These are phyloP conservation scores for Lobosporangium transversale DNA, from an alignment of 192 early-diverging fungal genomes.

Conservation along the genomic window DNA sequence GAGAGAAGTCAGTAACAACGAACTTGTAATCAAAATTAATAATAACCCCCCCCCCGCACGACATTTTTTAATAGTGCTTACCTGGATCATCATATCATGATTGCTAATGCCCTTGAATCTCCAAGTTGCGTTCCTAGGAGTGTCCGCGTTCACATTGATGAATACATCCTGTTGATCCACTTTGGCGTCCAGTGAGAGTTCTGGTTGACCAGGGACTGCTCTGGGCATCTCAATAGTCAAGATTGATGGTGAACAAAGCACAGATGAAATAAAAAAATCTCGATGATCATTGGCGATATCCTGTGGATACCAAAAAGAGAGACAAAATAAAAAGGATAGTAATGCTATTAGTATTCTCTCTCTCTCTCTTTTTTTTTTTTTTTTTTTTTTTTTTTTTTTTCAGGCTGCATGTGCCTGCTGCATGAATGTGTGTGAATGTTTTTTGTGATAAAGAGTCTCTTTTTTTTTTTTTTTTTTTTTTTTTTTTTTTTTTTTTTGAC, in stretches of 20 bases:
- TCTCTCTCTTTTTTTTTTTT: not conserved
- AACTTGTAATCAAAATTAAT: too few relatives aligned
- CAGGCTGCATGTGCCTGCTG: not conserved
- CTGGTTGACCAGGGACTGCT: not conserved
- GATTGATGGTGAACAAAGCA: constrained; percentile 32
- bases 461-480: too few relatives aligned
- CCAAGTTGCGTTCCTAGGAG: constrained; percentile 26
- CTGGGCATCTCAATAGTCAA: constrained; percentile 40
- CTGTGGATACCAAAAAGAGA: constrained; percentile 1
- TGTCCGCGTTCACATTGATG: constrained; percentile 21
- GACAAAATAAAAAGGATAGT: not conserved
- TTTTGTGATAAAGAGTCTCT: too few relatives aligned
- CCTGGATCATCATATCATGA: constrained; percentile 26
- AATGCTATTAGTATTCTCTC: not conserved
- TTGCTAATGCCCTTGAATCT: constrained; percentile 17
- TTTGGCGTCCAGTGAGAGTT: constrained; percentile 17
- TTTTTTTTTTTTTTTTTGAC: not conserved
- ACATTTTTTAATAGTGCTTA: too few relatives aligned
- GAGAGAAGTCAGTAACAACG: too few relatives aligned
- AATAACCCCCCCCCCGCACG: too few relatives aligned
- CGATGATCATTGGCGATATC: constrained; percentile 19
- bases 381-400: not conserved
- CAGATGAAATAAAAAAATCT: constrained; percentile 25
- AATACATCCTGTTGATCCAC: constrained; percentile 35
- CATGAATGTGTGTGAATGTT: not conserved